phyloP scores from a whole-genome alignment of 352 stramenopile species.

The Pythium scleroteichum region DNA sequence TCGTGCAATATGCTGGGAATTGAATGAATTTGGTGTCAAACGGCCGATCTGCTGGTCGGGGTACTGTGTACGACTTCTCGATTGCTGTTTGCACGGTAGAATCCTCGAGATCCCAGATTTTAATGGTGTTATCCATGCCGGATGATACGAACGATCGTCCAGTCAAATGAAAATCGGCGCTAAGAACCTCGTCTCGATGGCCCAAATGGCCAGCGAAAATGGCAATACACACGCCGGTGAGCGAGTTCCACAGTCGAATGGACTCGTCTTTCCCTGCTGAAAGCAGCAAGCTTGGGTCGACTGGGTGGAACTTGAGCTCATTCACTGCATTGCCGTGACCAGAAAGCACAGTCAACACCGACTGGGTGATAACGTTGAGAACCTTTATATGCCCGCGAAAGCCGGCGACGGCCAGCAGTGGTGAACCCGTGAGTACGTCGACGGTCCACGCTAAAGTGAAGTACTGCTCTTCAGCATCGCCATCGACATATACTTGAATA shows the following conservation, averaged over 20 bases:
- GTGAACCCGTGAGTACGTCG: constrained; percentile 65
- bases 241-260: constrained; percentile 92
- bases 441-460: constrained; percentile 80
- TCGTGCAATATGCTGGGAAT: constrained; percentile 91
- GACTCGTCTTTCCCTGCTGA: constrained; percentile 92
- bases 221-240: constrained; percentile 82
- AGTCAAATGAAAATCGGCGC: constrained; percentile 86
- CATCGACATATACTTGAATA: constrained; percentile 78
- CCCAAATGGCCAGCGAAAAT: constrained; percentile 93
- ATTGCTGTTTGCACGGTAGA: constrained; percentile 73
- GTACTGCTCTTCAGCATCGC: constrained; percentile 78
- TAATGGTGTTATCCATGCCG: constrained; percentile 94
- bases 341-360: constrained; percentile 72
- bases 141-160: constrained; percentile 87
- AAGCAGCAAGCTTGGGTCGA: constrained; percentile 88
- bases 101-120: constrained; percentile 92
- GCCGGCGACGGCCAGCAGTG: constrained; percentile 69
- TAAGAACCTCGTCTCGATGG: constrained; percentile 90
- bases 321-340: constrained; percentile 93
- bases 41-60: constrained; percentile 52
- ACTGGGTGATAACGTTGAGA: constrained; percentile 80
- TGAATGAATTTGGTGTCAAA: constrained; percentile 89
- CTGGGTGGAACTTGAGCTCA: constrained; percentile 90
- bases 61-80: constrained; percentile 70
- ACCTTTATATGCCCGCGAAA: constrained; percentile 83